Evolutionary conservation across 768 basidiomycete genomes (phyloP), one percentile per base, ranked within the genome.

Genomic region (Hysterangium stoloniferum): DNA sequence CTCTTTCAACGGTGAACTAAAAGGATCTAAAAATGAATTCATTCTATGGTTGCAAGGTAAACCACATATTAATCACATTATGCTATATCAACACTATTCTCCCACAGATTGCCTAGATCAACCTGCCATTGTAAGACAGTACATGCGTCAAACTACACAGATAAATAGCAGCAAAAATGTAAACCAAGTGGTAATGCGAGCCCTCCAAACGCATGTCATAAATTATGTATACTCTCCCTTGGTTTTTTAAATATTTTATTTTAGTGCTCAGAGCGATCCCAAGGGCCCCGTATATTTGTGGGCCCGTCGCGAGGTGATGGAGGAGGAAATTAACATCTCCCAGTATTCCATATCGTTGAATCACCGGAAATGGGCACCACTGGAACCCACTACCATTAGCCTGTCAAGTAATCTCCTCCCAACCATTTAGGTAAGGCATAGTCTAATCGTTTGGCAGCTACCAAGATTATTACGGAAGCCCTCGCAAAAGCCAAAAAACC

Each of bases 231-330:
- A 4, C 6, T 43, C 19, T 6, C 6, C 19, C 2, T 37, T 19
- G 13, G 27, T 55, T 8, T 54, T 48, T 13, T 53, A 46, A 35
- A 38, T 27, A 7, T 28, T 19, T 28, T 45, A 17, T 22, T 48
- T 9, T 37, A 85, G 82, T 55, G 82, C 84, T 4, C 76, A 65
- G n/a, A 83, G 80, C 46, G 75, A 79, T 25, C 85, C 85, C 0
- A 79, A 76, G 59, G 84, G 85, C 0, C 85, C 85, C 0, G 82
- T 83, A 1, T 86, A 87, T 60, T 68, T 85, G 6, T 86, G 82
- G 80, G 82, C 75, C 11, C 71, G 81, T 13, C 72, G 85, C n/a
- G 85, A 86, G 59, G 71, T 74, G 0, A 79, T 79, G 70, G 84
- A 86, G 57, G 73, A 83, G 60, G 77, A 82, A 58, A 62, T 84